Evolutionary conservation across 192 early-diverging fungal species (phyloP), one percentile per base, ranked within the genome.

Genomic region (Coemansia aciculifera): DNA sequence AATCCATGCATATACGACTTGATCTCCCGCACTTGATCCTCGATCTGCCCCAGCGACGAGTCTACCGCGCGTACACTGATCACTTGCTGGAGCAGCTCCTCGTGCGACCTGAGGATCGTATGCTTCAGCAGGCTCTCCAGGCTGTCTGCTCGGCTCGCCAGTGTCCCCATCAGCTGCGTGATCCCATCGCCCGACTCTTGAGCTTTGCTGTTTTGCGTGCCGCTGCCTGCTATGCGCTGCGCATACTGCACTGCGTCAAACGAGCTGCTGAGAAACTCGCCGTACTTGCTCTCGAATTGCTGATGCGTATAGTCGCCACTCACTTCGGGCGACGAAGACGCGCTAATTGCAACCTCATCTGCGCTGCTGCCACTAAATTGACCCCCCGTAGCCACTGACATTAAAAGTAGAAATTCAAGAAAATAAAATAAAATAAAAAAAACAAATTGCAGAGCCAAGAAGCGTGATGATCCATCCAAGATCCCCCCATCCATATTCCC

Each of bases 21-120:
- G 40, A 83, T 72, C 65, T 78, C 73, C 29, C 76, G 52, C 39
- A 83, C 71, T 37, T 79, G 76, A 31, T 66, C 73, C 21, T 83
- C 81, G 8, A 74, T 63, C 44, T 59, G 66, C 23, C 38, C 38
- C 27, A 83, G 72, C 36, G 66, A 36, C 24, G 59, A 51, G 49
- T 83, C 76, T 15, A 83, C 31, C 10, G 40, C 34, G 17, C 67
- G 62, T 8, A 75, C 69, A 11, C 81, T 67, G 3, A 65, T 19
- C 3, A 83, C 62, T 44, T 83, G 81, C 42, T 44, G 13, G 5
- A 83, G 52, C 51, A 83, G 63, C 9, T 68, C 64, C n/a, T 61
- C 62, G 38, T 68, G 64, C 42, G 60, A 59, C 13, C 37, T 15
- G 3, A 75, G 34, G 2, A 74, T 39, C 42, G 64, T 60, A 6